phyloP scores from a whole-genome alignment of 2,329 filamentous ascomycete genomes.

The Escovopsis sp. region DNA sequence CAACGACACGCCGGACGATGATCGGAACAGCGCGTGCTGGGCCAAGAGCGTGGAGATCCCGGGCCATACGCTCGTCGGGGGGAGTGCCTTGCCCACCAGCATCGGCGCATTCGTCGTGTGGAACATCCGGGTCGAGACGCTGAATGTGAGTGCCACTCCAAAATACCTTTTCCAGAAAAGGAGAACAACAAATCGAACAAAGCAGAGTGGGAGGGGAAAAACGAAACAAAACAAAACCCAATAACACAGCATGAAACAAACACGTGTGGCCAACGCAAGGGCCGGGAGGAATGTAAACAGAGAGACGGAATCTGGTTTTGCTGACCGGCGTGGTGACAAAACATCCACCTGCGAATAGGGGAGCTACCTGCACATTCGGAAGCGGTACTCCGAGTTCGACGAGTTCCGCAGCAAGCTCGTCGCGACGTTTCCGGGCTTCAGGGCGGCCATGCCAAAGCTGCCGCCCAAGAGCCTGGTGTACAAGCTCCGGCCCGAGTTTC shows the following conservation, averaged over 20 bases:
- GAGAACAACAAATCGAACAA: neutral
- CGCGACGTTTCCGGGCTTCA: conserved; percentile 69
- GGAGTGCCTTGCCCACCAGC: conserved; percentile 31
- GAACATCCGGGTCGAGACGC: conserved; percentile 77
- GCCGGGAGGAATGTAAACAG: no score
- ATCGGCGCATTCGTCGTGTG: conserved; percentile 90
- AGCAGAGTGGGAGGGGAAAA: neutral
- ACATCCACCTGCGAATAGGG: conserved; percentile 25
- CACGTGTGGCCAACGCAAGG: no score
- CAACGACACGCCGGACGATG: conserved; percentile 40
- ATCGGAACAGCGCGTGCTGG: conserved; percentile 46
- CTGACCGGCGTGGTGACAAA: neutral
- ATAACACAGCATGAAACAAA: no score
- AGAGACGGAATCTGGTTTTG: no score
- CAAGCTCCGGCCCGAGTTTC: conserved; percentile 69
- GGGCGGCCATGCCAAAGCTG: conserved; percentile 72
- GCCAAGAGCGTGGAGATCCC: conserved; percentile 46
- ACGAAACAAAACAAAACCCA: no score
- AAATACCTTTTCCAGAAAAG: neutral
- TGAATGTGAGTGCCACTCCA: conserved; percentile 45
- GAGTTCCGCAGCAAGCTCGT: conserved; percentile 60
- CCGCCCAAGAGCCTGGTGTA: conserved; percentile 86
- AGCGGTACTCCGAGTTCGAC: conserved; percentile 89
- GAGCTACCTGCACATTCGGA: conserved; percentile 46
- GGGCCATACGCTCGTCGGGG: conserved; percentile 42